phyloP scores from a whole-genome alignment of 2,329 filamentous ascomycete genomes.

The Trichoderma sp. region DNA sequence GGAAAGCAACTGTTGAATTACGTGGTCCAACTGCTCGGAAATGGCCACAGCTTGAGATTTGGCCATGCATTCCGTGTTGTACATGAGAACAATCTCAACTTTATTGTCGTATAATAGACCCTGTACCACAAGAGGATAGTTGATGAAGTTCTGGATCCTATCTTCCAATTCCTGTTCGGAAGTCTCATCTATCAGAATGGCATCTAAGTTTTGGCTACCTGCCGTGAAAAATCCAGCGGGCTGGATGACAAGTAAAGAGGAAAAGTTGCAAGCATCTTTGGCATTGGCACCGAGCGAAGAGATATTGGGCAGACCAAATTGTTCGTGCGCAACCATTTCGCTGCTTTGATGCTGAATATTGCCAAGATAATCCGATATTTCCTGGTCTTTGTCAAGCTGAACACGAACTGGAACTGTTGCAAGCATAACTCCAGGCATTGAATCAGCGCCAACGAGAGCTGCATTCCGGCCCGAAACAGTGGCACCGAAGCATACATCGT shows the following conservation, averaged over 20 bases:
- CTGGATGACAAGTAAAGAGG: conserved; percentile 20
- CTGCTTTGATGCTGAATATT: conserved; percentile 28
- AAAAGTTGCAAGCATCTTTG: conserved; percentile 19
- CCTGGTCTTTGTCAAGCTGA: not conserved
- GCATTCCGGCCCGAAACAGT: conserved; percentile 24
- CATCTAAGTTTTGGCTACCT: not conserved
- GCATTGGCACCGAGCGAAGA: conserved; percentile 18
- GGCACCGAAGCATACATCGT: conserved; percentile 27
- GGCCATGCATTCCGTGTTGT: not conserved
- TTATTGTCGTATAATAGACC: not conserved
- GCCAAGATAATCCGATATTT: conserved; percentile 19
- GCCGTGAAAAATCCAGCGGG: not conserved
- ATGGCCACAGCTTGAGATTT: not conserved
- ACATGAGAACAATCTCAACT: conserved; percentile 15
- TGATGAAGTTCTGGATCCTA: conserved; percentile 5
- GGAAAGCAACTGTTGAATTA: not conserved
- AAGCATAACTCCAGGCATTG: conserved; percentile 12
- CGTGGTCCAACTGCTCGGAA: not conserved
- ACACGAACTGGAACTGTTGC: conserved; percentile 10
- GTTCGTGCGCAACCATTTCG: conserved; percentile 30
- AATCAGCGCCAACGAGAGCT: not conserved
- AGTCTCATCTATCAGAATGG: not conserved
- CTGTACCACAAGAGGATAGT: conserved; percentile 7
- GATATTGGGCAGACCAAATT: conserved; percentile 35
- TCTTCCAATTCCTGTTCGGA: not conserved